Evolutionary conservation across 2,329 filamentous ascomycete genomes (phyloP), one percentile per base, ranked within the genome.

Genomic region (Chaetomium sp.): DNA sequence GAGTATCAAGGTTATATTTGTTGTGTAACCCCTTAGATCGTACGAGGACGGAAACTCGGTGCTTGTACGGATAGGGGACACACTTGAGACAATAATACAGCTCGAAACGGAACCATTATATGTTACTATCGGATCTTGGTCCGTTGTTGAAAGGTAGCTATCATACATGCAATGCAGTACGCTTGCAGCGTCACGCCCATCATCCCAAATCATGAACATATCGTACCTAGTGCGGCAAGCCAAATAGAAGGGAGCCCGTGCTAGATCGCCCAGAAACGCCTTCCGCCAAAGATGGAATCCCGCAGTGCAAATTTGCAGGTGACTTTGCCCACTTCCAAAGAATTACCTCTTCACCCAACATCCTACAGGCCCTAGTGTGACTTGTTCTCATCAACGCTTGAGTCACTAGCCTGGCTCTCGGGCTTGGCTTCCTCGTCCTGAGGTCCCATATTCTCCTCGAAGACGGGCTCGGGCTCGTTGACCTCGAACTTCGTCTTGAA

Each of bases 401-500:
- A 79, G 63, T 72, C 75, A 65, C 77, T 83, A 70, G 83, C 84
- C 60, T 82, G 83, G 56, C 75, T 76, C 66, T 82, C 79, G 37
- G 75, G 79, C 74, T 81, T 80, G 56, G 79, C 71, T 59, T 86
- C 79, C 54, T 86, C 77, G 50, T 82, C 76, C 51, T 82, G 81
- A 34, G 51, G 79, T 35, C 89, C 90, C 57, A 94, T 60, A 53
- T 82, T 81, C 73, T 96, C 91, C 71, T 97, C 91, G 64, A 96
- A 96, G 67, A 95, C 88, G 42, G 91, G 91, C 67, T 97, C 92
- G 14, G 83, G 79, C 66, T 97, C 94, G 69, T 90, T 80, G 64
- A 88, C 79, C 74, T 99, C 94, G 70, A 96, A 97, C 77, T 99
- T 99, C 74, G 91, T 95, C 81, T 94, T 95, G 77, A 96, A 89